Conservation (phyloP, 176 grass and related monocot species). For the Avena sativa region DNA sequence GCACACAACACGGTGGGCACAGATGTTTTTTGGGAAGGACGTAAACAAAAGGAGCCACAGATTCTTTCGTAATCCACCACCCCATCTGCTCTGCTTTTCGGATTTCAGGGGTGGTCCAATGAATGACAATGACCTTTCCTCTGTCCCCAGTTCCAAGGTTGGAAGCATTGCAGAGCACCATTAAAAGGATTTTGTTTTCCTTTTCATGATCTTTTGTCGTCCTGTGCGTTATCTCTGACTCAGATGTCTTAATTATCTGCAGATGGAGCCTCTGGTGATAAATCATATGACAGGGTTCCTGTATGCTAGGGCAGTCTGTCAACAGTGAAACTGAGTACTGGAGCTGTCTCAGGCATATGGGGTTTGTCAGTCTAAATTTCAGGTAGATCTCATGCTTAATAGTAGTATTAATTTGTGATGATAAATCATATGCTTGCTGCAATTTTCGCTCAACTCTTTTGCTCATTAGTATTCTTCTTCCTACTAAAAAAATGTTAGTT, state of each 20-base stretch:
- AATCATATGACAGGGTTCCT: not conserved
- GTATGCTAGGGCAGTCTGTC: not conserved
- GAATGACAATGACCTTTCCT: conserved; percentile 51
- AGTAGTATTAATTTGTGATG: not conserved
- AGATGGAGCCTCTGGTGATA: conserved; percentile 16
- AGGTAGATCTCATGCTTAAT: not conserved
- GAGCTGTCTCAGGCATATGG: conserved; percentile 9
- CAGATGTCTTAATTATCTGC: conserved; percentile 27
- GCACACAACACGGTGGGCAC: conserved; percentile 42
- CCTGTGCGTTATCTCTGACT: conserved; percentile 4
- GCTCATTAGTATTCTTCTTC: not conserved
- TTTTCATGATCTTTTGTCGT: conserved; percentile 30
- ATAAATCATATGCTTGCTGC: not conserved
- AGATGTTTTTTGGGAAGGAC: conserved; percentile 44
- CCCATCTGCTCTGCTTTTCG: conserved; percentile 33
- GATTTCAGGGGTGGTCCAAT: conserved; percentile 55
- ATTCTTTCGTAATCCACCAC: conserved; percentile 66
- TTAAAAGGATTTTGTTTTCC: not conserved
- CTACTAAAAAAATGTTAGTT: not conserved
- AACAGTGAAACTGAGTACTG: conserved; percentile 8
- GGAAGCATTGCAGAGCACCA: conserved; percentile 25
- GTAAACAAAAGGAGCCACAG: conserved; percentile 46
- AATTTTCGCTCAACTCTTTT: not conserved
- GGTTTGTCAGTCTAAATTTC: conserved; percentile 4
- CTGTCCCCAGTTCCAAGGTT: conserved; percentile 50